These are phyloP conservation scores for Penicillium ucsense DNA, from an alignment of 495 filamentous ascomycete genomes.

Conservation along the genomic window DNA sequence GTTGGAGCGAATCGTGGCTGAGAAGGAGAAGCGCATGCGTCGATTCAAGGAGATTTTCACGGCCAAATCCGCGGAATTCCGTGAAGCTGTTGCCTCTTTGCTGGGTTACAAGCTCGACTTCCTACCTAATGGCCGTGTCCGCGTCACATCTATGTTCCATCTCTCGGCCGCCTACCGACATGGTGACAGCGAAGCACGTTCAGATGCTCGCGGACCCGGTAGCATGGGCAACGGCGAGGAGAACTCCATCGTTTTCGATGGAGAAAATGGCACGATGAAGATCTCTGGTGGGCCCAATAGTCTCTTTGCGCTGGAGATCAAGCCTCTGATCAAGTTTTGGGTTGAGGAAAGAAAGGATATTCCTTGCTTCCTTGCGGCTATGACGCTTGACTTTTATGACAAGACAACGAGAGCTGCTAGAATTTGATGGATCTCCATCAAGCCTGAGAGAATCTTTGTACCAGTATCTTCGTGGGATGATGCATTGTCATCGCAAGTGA, in stretches of 20 bases:
- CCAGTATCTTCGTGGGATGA: background rate
- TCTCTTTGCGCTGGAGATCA: slow-evolving; percentile 74
- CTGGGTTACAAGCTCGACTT: slow-evolving; percentile 92
- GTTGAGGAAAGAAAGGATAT: slow-evolving; percentile 84
- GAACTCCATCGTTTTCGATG: slow-evolving; percentile 92
- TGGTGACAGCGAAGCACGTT: slow-evolving; percentile 42
- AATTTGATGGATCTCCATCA: slow-evolving; percentile 16
- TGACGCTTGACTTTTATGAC: slow-evolving; percentile 87
- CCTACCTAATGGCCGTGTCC: slow-evolving; percentile 83
- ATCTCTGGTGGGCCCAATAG: slow-evolving; percentile 82
- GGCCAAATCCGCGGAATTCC: slow-evolving; percentile 82
- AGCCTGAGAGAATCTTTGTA: background rate
- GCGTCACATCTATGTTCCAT: slow-evolving; percentile 71
- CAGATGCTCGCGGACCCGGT: slow-evolving; percentile 33
- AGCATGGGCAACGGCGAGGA: slow-evolving; percentile 52
- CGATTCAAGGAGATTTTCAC: slow-evolving; percentile 86
- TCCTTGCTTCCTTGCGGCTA: slow-evolving; percentile 80
- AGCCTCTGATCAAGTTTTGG: slow-evolving; percentile 82
- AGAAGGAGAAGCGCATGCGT: slow-evolving; percentile 72
- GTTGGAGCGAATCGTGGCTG: slow-evolving; percentile 61
- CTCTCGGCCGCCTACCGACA: slow-evolving; percentile 45
- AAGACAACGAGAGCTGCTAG: slow-evolving; percentile 53
- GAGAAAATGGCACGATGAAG: slow-evolving; percentile 95
- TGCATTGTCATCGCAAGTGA: too few species aligned
- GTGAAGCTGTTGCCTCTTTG: slow-evolving; percentile 79